phyloP scores from a whole-genome alignment of 805 yeast species.

The Yamadazyma nakazawae region DNA sequence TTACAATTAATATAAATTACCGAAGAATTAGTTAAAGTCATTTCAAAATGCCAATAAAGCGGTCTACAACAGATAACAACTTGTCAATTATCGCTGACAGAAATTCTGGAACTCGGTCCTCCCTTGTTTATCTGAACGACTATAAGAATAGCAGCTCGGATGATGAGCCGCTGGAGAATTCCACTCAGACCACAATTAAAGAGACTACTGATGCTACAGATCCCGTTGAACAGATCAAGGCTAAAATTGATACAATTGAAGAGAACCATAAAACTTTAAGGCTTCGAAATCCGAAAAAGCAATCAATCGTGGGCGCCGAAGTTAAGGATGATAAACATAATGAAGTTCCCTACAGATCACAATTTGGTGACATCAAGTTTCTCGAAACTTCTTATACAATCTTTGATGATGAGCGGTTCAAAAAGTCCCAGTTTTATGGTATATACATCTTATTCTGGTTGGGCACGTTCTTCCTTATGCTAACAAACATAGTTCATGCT shows the following conservation, averaged over 20 bases:
- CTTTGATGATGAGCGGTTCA: slow-evolving; percentile 48
- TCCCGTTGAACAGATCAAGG: slow-evolving; percentile 6
- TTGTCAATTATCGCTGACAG: slow-evolving; percentile 17
- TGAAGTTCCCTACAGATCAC: slow-evolving; percentile 34
- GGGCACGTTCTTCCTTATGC: slow-evolving; percentile 51
- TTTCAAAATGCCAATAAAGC: slow-evolving; percentile 5
- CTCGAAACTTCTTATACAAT: slow-evolving; percentile 40
- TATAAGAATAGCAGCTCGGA: slow-evolving; percentile 7
- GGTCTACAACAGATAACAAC: slow-evolving; percentile 15
- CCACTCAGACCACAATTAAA: background rate
- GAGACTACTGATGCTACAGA: background rate
- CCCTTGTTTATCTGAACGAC: slow-evolving; percentile 18
- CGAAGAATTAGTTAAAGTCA: too few species aligned
- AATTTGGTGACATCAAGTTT: slow-evolving; percentile 55
- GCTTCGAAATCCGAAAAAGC: slow-evolving; percentile 4
- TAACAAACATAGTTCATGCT: slow-evolving; percentile 54
- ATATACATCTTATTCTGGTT: slow-evolving; percentile 81
- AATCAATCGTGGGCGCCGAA: slow-evolving; percentile 11
- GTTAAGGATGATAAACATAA: slow-evolving; percentile 9
- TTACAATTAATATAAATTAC: too few species aligned
- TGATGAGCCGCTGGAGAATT: background rate
- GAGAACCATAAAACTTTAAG: slow-evolving; percentile 2
- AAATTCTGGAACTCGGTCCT: slow-evolving; percentile 17
- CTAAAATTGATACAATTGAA: slow-evolving; percentile 12
- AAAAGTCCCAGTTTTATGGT: slow-evolving; percentile 62